These are phyloP conservation scores for Arxiozyma telluris DNA, from an alignment of 1,139 yeast species.

Conservation along the genomic window DNA sequence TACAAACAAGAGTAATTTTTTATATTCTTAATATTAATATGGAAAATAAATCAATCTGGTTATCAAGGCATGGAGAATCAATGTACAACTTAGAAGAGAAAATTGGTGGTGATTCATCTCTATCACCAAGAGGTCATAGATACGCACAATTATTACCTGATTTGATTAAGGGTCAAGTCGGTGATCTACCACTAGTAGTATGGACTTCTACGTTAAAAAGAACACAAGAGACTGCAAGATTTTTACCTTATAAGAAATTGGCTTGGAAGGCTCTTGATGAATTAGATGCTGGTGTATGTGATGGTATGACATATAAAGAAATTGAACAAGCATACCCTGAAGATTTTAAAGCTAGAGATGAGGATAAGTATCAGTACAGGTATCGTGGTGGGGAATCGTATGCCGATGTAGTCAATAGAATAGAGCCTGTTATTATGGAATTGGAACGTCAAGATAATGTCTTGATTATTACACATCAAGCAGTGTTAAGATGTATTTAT, in stretches of 20 bases:
- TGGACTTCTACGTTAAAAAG: slow-evolving; percentile 93
- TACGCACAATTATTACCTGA: slow-evolving; percentile 80
- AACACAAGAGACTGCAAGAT: slow-evolving; percentile 86
- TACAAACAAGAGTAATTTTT: slow-evolving; percentile 87
- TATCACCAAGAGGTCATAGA: slow-evolving; percentile 75
- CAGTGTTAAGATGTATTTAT: slow-evolving; percentile 88
- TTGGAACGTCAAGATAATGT: slow-evolving; percentile 94
- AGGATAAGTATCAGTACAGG: slow-evolving; percentile 88
- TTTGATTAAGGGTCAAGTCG: slow-evolving; percentile 68
- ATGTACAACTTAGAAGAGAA: slow-evolving; percentile 86
- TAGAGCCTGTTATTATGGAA: slow-evolving; percentile 97
- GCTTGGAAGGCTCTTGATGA: slow-evolving; percentile 97
- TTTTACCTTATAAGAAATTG: slow-evolving; percentile 70
- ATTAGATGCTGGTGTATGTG: slow-evolving; percentile 95
- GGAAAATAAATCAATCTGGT: slow-evolving; percentile 83
- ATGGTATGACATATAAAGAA: slow-evolving; percentile 85
- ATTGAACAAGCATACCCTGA: slow-evolving; percentile 79
- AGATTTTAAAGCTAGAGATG: slow-evolving; percentile 91
- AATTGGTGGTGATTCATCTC: slow-evolving; percentile 89
- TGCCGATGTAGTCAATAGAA: slow-evolving; percentile 84
- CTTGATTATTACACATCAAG: slow-evolving; percentile 94
- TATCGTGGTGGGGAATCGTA: slow-evolving; percentile 96
- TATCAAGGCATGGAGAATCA: slow-evolving; percentile 93
- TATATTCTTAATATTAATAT: slow-evolving; percentile 93
- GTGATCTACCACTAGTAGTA: slow-evolving; percentile 66